Base-by-base conservation (phyloP, 306 rosid genomes). In the Erythrophleum fordii region DNA sequence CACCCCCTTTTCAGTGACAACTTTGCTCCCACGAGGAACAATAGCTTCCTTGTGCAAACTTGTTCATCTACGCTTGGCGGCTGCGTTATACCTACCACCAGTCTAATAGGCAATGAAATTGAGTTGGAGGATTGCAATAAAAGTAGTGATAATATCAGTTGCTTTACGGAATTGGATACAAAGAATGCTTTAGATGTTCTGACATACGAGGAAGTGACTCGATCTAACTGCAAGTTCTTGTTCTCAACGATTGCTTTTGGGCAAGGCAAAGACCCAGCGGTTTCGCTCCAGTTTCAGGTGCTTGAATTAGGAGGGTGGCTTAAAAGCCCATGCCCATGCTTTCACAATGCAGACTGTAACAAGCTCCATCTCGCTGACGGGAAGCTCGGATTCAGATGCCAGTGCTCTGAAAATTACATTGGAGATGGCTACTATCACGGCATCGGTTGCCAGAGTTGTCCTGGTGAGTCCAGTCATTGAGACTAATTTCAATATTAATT, bases 241-340 rank as follows among this genome's bases (percentile, higher is more conserved):
- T 83, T 85, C 82, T 85, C 91, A 0, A 85, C 97, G 17, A 25
- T 90, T 68, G 74, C 86, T 37, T n/a, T 87, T 80, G 74, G 75
- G 9, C 78, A 78, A 12, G 79, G 53, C 13, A 20, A 49, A 20
- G 80, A 80, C 49, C 66, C 83, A 23, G 34, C 64, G 26, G 39
- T 82, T 65, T 77, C 81, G 64, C 82, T 92, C 31, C 83, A 82
- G 83, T 72, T 90, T 53, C 86, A 86, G 85, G 84, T 70, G 76
- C 49, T 95, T 20, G 91, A 95, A 70, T 83, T 95, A 78, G 89
- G 68, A 11, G 93, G 99, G 99, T 95, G 99, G 99, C 76, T 93
- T 78, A 11, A 11, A 2, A 87, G 89, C 1, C 17, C 34, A 0
- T 58, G 4, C 0, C 0, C 0, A 0, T 95, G 99, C 74, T 56